Base-by-base conservation (phyloP, 305 asterid genomes). In the Rubia peregrina region DNA sequence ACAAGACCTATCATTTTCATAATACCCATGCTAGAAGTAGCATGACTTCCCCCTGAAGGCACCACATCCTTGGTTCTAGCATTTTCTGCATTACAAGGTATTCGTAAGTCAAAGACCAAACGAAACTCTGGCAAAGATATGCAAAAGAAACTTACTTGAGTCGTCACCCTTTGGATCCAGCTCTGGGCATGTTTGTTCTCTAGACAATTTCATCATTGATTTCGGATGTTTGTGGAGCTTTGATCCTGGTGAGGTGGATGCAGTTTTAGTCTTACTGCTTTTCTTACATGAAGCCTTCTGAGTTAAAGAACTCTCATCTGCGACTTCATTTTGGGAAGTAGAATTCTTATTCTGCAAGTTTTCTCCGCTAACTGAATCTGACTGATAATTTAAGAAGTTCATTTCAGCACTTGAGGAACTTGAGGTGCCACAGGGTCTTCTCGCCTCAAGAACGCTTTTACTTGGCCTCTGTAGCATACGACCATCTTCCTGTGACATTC, bases 1-100 rank as follows among this genome's bases (percentile, higher is more conserved):
- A 78, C 76, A 65, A 79, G 73, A 78, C 89, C 86, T 77, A 81
- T 77, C 87, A 75, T 78, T 82, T 78, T 80, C 83, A 74, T 80
- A 71, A 76, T 70, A 70, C 84, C 90, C 76, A 76, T 75, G 75
- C 83, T 77, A 51, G 84, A 68, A 26, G 69, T 76, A 70, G 80
- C 77, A 68, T 73, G 76, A 74, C 77, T 80, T 70, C 84, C 91
- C 70, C 80, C 88, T 69, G 83, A 70, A 69, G 82, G 74, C 69
- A 75, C 61, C 46, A 79, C 71, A 53, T 87, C 88, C 82, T 79
- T 89, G 46, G 33, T 48, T 57, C 73, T 56, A 85, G 77, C 67
- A 76, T 67, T 71, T 70, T 86, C 96, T 86, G 89, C 86, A 79
- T 65, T 73, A 74, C 70, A 77, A 75, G 30, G 68, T 70, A 73